Percentiles rank a stretch among this genome's conserved stretches.
Conservation (phyloP, 495 filamentous ascomycete species). For the Hapsidospora chrysogenum region DNA sequence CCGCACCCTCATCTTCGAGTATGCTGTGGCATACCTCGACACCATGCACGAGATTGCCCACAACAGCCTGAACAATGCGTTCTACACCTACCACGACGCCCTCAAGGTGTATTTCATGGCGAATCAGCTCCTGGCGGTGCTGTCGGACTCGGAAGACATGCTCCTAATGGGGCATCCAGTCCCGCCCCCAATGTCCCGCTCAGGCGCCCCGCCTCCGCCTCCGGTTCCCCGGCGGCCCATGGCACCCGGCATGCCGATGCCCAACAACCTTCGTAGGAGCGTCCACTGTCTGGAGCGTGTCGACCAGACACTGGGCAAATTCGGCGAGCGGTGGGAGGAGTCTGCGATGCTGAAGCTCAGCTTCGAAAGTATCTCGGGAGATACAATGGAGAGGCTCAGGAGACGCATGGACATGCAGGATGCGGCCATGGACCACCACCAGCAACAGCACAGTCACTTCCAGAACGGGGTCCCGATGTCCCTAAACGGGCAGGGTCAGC, state of each 20-base stretch:
- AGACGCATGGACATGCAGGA: conserved; percentile 9
- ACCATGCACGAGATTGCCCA: conserved; percentile 38
- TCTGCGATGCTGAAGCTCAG: conserved; percentile 20
- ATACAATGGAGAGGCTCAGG: conserved; percentile 15
- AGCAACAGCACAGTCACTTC: conserved; percentile 6
- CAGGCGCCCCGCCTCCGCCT: conserved; percentile 18
- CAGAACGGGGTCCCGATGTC: conserved; percentile 1
- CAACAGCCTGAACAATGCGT: conserved; percentile 28
- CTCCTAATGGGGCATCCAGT: conserved; percentile 20
- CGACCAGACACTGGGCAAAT: conserved; percentile 23
- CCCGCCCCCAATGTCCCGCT: conserved; percentile 12
- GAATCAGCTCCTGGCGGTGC: conserved; percentile 48
- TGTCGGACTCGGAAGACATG: conserved; percentile 36
- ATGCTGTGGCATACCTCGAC: conserved; percentile 55
- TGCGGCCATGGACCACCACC: conserved; percentile 3
- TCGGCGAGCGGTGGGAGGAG: conserved; percentile 33
- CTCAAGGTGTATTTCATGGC: conserved; percentile 57
- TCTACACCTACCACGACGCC: conserved; percentile 60
- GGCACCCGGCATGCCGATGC: conserved; percentile 9
- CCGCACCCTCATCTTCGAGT: conserved; percentile 64
- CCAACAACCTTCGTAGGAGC: conserved; percentile 27
- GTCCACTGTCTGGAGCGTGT: conserved; percentile 26
- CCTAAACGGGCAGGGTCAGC: conserved; percentile 6
- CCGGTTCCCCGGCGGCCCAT: conserved; percentile 12
- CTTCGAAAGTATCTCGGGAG: conserved; percentile 24